These are phyloP conservation scores for Dryas octopetala DNA, from an alignment of 306 rosid species.

Conservation along the genomic window DNA sequence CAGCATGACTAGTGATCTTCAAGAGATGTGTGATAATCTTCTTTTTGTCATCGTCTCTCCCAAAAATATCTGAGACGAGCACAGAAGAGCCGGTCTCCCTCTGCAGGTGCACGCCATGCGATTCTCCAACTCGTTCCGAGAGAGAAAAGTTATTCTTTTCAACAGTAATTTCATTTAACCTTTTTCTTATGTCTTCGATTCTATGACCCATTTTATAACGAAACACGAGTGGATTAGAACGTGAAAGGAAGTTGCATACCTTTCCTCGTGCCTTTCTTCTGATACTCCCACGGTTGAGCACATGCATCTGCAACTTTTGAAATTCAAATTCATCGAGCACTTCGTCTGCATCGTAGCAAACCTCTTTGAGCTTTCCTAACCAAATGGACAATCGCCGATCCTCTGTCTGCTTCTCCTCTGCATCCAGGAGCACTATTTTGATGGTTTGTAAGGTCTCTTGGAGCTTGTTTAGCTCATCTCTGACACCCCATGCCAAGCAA, in stretches of 20 bases:
- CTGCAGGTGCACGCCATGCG: too few relatives aligned
- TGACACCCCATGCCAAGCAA: background rate
- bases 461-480: background rate
- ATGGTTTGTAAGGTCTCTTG: background rate
- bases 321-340: conserved; percentile 16
- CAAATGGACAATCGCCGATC: background rate
- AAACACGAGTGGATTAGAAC: conserved; percentile 4
- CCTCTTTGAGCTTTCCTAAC: background rate
- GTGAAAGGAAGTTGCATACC: conserved; percentile 8
- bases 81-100: too few relatives aligned
- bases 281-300: background rate
- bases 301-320: background rate
- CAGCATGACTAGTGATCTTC: too few relatives aligned
- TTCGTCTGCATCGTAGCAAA: conserved; percentile 2
- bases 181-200: background rate
- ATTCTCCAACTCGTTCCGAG: too few relatives aligned
- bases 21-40: too few relatives aligned
- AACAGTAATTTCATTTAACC: background rate
- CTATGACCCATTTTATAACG: background rate
- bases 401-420: background rate
- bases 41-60: too few relatives aligned
- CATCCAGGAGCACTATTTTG: background rate
- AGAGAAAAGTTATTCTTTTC: background rate
- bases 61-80: too few relatives aligned
- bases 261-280: background rate